phyloP scores from a whole-genome alignment of 2,329 filamentous ascomycete species.

The Fusarium paranaense region DNA sequence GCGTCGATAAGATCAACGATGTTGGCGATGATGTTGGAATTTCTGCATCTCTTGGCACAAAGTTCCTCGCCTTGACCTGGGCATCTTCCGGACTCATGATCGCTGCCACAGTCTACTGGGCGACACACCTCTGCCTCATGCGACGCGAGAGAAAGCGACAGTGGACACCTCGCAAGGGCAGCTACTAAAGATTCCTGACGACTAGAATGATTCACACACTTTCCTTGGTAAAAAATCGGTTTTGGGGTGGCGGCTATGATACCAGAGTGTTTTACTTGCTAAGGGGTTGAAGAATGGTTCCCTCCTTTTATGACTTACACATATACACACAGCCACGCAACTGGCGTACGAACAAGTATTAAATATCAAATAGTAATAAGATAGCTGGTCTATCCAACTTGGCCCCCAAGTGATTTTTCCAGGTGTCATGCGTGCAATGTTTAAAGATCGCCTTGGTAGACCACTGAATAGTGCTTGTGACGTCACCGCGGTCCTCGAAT shows the following conservation, averaged over 20 bases:
- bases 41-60: constrained; percentile 54
- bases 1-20: constrained; percentile 56
- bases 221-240: constrained; percentile 10
- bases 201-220: constrained; percentile 27
- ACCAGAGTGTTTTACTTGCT: constrained; percentile 28
- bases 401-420: neutral
- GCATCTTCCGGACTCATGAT: constrained; percentile 60
- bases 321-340: constrained; percentile 5
- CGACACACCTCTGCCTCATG: constrained; percentile 47
- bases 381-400: constrained; percentile 34
- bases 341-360: constrained; percentile 4
- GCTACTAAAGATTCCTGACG: constrained; percentile 34
- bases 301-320: neutral
- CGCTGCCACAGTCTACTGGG: constrained; percentile 56
- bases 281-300: constrained; percentile 16
- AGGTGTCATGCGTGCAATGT: neutral
- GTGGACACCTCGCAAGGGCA: constrained; percentile 45
- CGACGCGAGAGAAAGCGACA: constrained; percentile 44
- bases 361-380: constrained; percentile 30
- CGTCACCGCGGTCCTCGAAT: constrained; percentile 8
- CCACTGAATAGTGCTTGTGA: constrained; percentile 5
- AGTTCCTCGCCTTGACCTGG: constrained; percentile 62
- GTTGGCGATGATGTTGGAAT: constrained; percentile 59
- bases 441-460: neutral
- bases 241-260: constrained; percentile 27